These are phyloP conservation scores for Posidonia oceanica DNA, from an alignment of 116 monocot species.

Conservation along the genomic window DNA sequence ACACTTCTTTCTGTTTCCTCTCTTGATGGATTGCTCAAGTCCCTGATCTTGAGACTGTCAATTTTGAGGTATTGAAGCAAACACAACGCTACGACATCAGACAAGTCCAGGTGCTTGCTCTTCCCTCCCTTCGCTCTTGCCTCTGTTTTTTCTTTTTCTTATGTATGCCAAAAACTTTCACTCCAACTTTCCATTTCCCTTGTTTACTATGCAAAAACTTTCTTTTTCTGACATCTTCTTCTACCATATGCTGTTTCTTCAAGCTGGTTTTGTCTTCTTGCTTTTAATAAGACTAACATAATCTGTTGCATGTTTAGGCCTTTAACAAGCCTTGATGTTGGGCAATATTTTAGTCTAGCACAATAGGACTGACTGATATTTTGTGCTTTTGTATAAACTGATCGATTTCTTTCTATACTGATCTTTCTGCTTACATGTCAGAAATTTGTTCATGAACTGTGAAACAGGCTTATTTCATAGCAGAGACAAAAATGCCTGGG, in stretches of 20 bases:
- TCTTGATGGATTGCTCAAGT: slow-evolving; percentile 19
- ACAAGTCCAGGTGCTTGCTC: slow-evolving; percentile 57
- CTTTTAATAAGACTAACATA: too few relatives aligned
- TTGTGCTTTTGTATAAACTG: not conserved
- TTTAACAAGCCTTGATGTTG: too few relatives aligned
- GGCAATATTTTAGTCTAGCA: too few relatives aligned
- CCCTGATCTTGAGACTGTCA: slow-evolving; percentile 72
- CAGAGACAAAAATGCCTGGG: slow-evolving; percentile 79
- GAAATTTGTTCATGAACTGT: not conserved
- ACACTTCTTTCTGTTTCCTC: not conserved
- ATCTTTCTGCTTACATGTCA: not conserved
- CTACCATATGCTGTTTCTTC: too few relatives aligned
- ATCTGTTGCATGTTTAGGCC: too few relatives aligned
- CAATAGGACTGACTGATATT: too few relatives aligned
- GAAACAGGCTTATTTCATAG: slow-evolving; percentile 59
- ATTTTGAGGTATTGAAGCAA: slow-evolving; percentile 43
- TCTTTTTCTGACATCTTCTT: too few relatives aligned
- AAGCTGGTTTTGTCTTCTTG: too few relatives aligned
- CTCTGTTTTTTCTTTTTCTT: too few relatives aligned
- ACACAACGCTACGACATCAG: slow-evolving; percentile 60
- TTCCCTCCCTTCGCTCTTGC: not conserved
- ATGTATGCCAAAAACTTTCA: too few relatives aligned
- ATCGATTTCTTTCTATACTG: not conserved
- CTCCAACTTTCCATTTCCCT: too few relatives aligned
- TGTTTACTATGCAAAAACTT: too few relatives aligned